phyloP scores from a whole-genome alignment of 129 eudicot genomes.

The Daucus carota region DNA sequence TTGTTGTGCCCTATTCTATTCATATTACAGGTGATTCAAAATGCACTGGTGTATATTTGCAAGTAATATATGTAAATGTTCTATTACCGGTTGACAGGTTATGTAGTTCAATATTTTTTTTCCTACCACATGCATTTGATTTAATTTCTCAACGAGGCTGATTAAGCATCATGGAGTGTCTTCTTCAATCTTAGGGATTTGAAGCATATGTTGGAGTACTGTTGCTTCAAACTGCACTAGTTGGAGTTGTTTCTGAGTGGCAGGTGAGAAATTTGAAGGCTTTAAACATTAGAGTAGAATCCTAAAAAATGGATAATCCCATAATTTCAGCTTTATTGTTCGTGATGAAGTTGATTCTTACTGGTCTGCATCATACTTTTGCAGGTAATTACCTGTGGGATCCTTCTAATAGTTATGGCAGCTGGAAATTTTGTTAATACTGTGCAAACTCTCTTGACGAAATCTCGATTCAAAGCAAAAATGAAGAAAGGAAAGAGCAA shows the following conservation, averaged over 20 bases:
- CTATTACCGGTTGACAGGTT: neutral
- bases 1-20: conserved; percentile 74
- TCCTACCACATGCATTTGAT: neutral
- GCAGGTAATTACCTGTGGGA: conserved; percentile 73
- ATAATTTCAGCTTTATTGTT: neutral
- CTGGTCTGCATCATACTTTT: neutral
- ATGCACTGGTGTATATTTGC: neutral
- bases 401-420: conserved; percentile 83
- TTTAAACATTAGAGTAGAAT: neutral
- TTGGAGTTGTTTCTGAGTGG: conserved; percentile 74
- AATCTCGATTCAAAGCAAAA: conserved; percentile 81
- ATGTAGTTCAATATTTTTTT: neutral
- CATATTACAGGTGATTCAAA: conserved; percentile 60
- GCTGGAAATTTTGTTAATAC: conserved; percentile 86
- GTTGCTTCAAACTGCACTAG: conserved; percentile 72
- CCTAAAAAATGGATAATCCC: neutral
- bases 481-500: conserved; percentile 61
- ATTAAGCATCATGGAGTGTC: neutral
- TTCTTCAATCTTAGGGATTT: conserved; percentile 51
- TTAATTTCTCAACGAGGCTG: neutral
- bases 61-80: neutral
- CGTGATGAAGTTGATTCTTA: neutral
- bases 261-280: conserved; percentile 40
- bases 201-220: conserved; percentile 85
- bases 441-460: conserved; percentile 60